A percentile compares a stretch with the other conserved stretches of the same genome.
phyloP scores from a whole-genome alignment of 345 rosid genomes.

The Pistacia vera region DNA sequence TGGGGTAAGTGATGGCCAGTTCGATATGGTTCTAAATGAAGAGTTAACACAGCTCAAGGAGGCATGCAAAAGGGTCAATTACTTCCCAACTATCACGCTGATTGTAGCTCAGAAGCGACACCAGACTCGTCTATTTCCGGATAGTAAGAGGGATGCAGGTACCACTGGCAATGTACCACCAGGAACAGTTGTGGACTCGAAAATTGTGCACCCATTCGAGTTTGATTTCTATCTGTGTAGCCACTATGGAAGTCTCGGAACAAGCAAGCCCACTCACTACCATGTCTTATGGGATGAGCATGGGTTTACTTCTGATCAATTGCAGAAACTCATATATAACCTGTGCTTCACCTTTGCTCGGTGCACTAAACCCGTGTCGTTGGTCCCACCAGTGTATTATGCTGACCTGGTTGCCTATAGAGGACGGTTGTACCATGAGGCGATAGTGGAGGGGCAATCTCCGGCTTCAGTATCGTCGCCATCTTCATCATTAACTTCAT shows the following conservation, averaged over 20 bases:
- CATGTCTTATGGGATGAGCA: constrained; percentile 78
- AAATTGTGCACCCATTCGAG: constrained; percentile 70
- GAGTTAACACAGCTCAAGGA: constrained; percentile 63
- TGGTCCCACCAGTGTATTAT: constrained; percentile 82
- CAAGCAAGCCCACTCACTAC: constrained; percentile 90
- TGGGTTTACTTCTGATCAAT: constrained; percentile 56
- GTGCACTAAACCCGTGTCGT: constrained; percentile 81
- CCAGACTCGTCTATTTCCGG: constrained; percentile 74
- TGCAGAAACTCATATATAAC: constrained; percentile 72
- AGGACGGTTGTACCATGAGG: constrained; percentile 71
- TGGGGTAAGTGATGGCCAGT: constrained; percentile 89
- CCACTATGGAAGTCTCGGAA: constrained; percentile 78
- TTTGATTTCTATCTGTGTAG: constrained; percentile 81
- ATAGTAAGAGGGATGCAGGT: constrained; percentile 36
- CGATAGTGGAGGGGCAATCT: constrained; percentile 46
- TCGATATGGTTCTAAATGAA: constrained; percentile 85
- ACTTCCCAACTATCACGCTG: constrained; percentile 65
- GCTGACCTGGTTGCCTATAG: constrained; percentile 87
- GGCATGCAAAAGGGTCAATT: constrained; percentile 34
- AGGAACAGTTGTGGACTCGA: constrained; percentile 80
- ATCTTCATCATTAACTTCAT: constrained; percentile 42
- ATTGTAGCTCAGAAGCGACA: constrained; percentile 84
- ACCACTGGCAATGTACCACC: constrained; percentile 61
- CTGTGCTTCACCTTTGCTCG: constrained; percentile 89
- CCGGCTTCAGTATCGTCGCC: constrained; percentile 46